These are phyloP conservation scores for Emiliania huxleyi DNA, from an alignment of 78 protist species.

Conservation along the genomic window DNA sequence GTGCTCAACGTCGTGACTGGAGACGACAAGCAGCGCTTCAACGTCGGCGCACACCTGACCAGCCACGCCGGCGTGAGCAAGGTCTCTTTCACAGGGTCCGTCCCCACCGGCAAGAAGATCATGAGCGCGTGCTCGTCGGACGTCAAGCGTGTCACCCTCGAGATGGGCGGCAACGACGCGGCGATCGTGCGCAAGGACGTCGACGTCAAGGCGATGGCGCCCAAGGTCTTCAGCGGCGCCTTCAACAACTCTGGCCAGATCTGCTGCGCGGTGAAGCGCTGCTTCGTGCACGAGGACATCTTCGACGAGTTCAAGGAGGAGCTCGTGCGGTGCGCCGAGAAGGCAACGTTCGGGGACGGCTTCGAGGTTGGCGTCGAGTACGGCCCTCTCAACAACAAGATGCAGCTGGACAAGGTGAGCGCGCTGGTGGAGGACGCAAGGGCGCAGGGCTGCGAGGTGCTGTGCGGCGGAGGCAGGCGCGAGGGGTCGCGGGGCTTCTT, in stretches of 20 bases:
- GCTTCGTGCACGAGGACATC: not conserved
- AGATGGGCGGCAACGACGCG: slow-evolving; percentile 91
- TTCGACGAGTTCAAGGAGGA: not conserved
- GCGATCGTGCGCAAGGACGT: slow-evolving; percentile 28
- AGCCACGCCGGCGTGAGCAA: slow-evolving; percentile 64
- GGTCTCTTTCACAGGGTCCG: slow-evolving; percentile 88
- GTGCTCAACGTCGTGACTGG: slow-evolving; percentile 83
- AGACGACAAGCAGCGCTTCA: slow-evolving; percentile 30
- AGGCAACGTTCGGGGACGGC: not conserved
- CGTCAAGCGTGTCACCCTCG: slow-evolving; percentile 78
- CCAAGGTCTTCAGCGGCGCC: not conserved
- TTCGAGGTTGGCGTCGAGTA: not conserved
- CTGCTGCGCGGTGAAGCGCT: not conserved
- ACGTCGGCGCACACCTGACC: slow-evolving; percentile 47
- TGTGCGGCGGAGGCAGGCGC: not conserved
- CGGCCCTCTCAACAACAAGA: not conserved
- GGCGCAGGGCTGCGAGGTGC: not conserved
- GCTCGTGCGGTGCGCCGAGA: not conserved
- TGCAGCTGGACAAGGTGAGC: not conserved
- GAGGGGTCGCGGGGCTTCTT: not conserved
- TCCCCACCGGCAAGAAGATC: slow-evolving; percentile 60
- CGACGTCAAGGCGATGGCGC: not conserved
- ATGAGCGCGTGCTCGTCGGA: slow-evolving; percentile 56
- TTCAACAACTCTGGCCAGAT: not conserved
- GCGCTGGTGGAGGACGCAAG: not conserved